Evolutionary conservation across 345 rosid species (phyloP).

Genomic region (Combretum micranthum): DNA sequence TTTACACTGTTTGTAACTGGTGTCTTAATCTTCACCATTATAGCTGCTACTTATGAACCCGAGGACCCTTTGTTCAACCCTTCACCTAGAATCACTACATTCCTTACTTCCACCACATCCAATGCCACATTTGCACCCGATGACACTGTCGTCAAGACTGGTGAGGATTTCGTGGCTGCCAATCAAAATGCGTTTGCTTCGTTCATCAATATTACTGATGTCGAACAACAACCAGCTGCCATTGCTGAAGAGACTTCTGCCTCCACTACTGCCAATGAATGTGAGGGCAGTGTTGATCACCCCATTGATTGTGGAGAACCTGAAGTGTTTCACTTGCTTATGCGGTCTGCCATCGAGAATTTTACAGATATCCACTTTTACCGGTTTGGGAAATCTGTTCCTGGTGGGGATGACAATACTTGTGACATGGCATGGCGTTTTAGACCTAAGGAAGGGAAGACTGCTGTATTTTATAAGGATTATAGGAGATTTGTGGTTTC

Average conservation of each 20-base stretch:
- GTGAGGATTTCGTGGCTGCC: conserved; percentile 77
- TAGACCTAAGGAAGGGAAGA: conserved; percentile 92
- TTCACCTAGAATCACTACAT: conserved; percentile 66
- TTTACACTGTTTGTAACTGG: conserved; percentile 75
- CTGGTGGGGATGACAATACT: conserved; percentile 39
- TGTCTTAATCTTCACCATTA: conserved; percentile 78
- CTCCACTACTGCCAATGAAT: conserved; percentile 18
- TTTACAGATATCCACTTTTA: conserved; percentile 87
- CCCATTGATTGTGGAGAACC: conserved; percentile 82
- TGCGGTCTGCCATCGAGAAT: conserved; percentile 66
- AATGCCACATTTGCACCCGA: conserved; percentile 81
- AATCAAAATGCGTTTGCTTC: conserved; percentile 63
- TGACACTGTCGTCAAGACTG: conserved; percentile 61
- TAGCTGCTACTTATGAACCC: conserved; percentile 88
- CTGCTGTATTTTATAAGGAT: conserved; percentile 81
- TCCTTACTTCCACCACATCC: conserved; percentile 56
- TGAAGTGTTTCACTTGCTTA: conserved; percentile 78
- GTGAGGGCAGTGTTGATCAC: conserved; percentile 28
- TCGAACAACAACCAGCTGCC: conserved; percentile 24
- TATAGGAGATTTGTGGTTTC: conserved; percentile 66
- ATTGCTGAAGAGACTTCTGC: neutral
- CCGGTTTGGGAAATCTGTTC: conserved; percentile 70
- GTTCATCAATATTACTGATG: conserved; percentile 62
- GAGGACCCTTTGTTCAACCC: conserved; percentile 88
- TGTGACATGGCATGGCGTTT: conserved; percentile 97